Conservation (phyloP, 2,329 filamentous ascomycete genomes). For the Exserohilum turcica region DNA sequence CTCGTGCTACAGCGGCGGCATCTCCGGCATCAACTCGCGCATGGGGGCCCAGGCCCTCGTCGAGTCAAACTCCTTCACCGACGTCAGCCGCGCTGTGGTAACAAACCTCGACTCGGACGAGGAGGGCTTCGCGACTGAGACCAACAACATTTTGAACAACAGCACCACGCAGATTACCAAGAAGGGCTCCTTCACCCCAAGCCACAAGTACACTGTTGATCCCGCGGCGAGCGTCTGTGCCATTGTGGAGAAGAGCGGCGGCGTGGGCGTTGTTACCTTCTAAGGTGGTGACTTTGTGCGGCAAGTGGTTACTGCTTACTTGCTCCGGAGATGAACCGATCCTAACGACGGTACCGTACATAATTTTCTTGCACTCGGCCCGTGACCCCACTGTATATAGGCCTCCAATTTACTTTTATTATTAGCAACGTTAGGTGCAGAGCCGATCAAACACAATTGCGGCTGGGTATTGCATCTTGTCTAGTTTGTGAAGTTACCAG, state of each 20-base stretch:
- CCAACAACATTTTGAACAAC: constrained; percentile 53
- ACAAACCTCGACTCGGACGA: constrained; percentile 61
- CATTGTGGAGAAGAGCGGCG: constrained; percentile 37
- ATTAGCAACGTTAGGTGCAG: too few species aligned
- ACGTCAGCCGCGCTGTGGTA: constrained; percentile 62
- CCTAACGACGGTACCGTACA: background rate
- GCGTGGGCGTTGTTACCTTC: constrained; percentile 41
- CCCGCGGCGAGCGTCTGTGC: constrained; percentile 32
- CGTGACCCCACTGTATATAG: too few species aligned
- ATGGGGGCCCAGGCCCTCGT: constrained; percentile 53
- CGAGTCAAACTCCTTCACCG: constrained; percentile 60
- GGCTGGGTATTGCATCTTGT: background rate
- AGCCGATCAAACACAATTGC: too few species aligned
- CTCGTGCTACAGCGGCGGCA: constrained; percentile 49
- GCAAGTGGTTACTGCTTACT: background rate
- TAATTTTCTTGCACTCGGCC: too few species aligned
- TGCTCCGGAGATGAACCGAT: constrained; percentile 1
- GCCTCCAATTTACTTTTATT: background rate
- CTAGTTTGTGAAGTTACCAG: background rate
- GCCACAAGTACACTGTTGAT: constrained; percentile 57
- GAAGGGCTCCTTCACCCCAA: constrained; percentile 59
- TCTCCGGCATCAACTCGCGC: constrained; percentile 51
- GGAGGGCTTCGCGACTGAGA: constrained; percentile 55
- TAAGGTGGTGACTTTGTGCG: constrained; percentile 15
- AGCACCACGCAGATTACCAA: constrained; percentile 53